Evolutionary conservation across 2,329 filamentous ascomycete species (phyloP).

Genomic region (Scedosporium dehoogii): DNA sequence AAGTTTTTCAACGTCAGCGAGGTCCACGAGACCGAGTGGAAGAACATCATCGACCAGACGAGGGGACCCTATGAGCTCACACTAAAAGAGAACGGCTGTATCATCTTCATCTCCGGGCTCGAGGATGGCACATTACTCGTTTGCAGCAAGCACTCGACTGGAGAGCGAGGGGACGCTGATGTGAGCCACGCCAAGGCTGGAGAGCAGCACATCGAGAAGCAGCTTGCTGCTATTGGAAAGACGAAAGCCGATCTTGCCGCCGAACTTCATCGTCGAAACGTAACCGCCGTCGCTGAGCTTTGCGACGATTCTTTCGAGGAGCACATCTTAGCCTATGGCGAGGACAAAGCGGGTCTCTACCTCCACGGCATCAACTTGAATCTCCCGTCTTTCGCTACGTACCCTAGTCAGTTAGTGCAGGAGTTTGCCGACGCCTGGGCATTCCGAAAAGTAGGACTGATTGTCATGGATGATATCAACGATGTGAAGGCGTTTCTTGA

Average conservation of each 20-base stretch:
- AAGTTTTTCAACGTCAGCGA: slow-evolving; percentile 97
- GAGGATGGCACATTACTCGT: slow-evolving; percentile 84
- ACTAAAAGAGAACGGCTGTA: slow-evolving; percentile 98
- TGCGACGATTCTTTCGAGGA: slow-evolving; percentile 96
- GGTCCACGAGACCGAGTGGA: slow-evolving; percentile 73
- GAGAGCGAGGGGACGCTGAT: slow-evolving; percentile 58
- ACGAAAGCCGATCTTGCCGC: slow-evolving; percentile 68
- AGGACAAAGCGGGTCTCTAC: slow-evolving; percentile 79
- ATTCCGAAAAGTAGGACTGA: slow-evolving; percentile 77
- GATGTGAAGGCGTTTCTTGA: slow-evolving; percentile 76
- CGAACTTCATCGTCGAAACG: slow-evolving; percentile 69
- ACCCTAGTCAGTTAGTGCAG: slow-evolving; percentile 74
- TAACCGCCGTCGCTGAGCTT: slow-evolving; percentile 90
- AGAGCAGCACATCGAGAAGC: slow-evolving; percentile 70
- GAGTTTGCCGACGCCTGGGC: slow-evolving; percentile 87
- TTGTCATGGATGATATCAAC: slow-evolving; percentile 64
- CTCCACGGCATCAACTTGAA: slow-evolving; percentile 96
- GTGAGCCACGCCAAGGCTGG: slow-evolving; percentile 78
- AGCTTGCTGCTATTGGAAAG: slow-evolving; percentile 69
- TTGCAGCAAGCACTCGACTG: slow-evolving; percentile 98
- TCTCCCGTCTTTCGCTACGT: slow-evolving; percentile 81
- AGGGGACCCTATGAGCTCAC: slow-evolving; percentile 88
- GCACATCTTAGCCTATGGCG: slow-evolving; percentile 83
- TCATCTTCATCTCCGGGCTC: slow-evolving; percentile 90
- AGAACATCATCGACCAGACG: slow-evolving; percentile 64